Evolutionary conservation across 257 asterid genomes (phyloP), one percentile per base, ranked within the genome.

Genomic region (Ligustrum vulgare): DNA sequence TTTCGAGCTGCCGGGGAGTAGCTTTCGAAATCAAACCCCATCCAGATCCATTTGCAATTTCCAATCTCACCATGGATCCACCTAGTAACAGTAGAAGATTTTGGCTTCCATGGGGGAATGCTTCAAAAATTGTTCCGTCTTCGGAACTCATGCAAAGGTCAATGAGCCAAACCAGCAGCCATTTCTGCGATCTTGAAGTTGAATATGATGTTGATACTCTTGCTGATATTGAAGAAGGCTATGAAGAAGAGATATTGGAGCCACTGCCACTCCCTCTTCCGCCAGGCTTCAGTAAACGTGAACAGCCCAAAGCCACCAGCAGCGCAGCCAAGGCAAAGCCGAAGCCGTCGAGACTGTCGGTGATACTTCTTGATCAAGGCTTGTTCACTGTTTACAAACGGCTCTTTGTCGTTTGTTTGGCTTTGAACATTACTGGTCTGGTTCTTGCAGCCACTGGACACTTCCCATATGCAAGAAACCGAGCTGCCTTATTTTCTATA

Each of bases 331-430:
- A 81, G 47, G 73, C 76, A 77, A 20, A 74, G 2, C 6, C 80
- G 79, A 20, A 74, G 2, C 6, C 80, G 0, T 73, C 88, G 1
- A 67, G 97, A 51, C 83, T 91, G 6, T 87, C 91, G 0, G 88
- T 91, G 0, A 91, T 91, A 12, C 87, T 91, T 20, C 93, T 91
- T 37, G 97, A 91, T 69, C 97, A 91, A 51, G 97, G 97, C 67
- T 80, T 91, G 43, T 89, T 91, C 89, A 89, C 94, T 0, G 91
- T 87, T 4, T 91, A 91, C 87, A 91, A 91, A 69, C 84, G 86
- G 3, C 87, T 89, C 4, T 89, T 91, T 32, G 85, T 77, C 0
- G 80, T 86, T 22, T 87, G 88, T 74, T 65, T 91, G 25, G 74
- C 76, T 0, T 13, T 87, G 47, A 91, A 91, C 63, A 72, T 87